Percentiles rank a stretch among this genome's conserved stretches.
phyloP scores from a whole-genome alignment of 495 filamentous ascomycete genomes.

The Xylaria grammica region DNA sequence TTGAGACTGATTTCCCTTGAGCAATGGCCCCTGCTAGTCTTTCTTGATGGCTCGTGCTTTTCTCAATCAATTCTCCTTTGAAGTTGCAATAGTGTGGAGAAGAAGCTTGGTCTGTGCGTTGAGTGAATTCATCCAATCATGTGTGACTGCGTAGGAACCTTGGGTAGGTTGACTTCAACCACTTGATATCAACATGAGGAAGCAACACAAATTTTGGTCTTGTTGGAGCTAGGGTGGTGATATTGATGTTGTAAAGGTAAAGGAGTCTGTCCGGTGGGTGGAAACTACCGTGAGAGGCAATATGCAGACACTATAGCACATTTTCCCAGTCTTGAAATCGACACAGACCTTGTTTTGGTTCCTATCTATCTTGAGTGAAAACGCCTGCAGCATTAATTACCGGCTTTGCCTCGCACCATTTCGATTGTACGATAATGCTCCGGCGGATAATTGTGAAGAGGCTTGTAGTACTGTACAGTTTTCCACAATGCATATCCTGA shows the following conservation, averaged over 20 bases:
- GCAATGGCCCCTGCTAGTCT: constrained; percentile 13
- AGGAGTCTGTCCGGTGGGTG: too few species aligned
- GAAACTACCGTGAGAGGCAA: too few species aligned
- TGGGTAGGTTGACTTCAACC: not conserved
- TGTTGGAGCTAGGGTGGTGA: too few species aligned
- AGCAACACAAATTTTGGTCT: too few species aligned
- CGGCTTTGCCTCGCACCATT: not conserved
- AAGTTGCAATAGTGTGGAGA: too few species aligned
- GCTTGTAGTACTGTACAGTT: constrained; percentile 20
- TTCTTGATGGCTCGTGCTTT: constrained; percentile 13
- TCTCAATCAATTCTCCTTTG: too few species aligned
- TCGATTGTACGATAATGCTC: constrained; percentile 3
- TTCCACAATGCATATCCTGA: constrained; percentile 17
- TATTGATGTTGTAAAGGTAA: too few species aligned
- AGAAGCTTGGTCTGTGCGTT: not conserved
- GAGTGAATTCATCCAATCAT: too few species aligned
- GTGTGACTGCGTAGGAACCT: not conserved
- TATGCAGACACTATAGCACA: too few species aligned
- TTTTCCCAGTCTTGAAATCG: too few species aligned
- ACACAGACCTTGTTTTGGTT: too few species aligned
- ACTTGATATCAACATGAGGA: too few species aligned
- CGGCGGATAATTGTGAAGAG: constrained; percentile 8
- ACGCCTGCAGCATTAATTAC: not conserved
- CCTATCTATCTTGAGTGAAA: not conserved
- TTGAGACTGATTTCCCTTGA: constrained; percentile 22